Conservation (phyloP, 2,329 filamentous ascomycete species). For the Conoideocrella luteorostrata region DNA sequence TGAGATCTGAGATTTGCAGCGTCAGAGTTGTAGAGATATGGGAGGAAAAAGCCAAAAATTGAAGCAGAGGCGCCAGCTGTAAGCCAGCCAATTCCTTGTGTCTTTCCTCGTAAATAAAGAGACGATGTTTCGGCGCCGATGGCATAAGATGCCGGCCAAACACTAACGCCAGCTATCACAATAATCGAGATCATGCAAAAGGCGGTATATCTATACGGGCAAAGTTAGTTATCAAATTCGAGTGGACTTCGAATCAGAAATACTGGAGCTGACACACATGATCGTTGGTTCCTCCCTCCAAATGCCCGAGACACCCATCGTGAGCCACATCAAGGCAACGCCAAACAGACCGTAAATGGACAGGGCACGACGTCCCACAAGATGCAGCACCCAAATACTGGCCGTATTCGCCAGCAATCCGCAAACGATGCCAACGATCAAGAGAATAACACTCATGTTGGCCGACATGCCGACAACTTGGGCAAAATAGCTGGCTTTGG, state of each 20-base stretch:
- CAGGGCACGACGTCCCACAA: slow-evolving; percentile 32
- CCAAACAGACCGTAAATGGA: slow-evolving; percentile 27
- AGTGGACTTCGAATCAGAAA: slow-evolving; percentile 12
- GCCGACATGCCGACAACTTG: too few relatives aligned
- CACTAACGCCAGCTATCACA: slow-evolving; percentile 32
- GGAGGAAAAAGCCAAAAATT: slow-evolving; percentile 38
- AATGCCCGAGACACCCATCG: slow-evolving; percentile 41
- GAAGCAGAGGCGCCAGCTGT: slow-evolving; percentile 32
- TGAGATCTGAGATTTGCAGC: slow-evolving; percentile 32
- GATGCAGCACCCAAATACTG: too few relatives aligned
- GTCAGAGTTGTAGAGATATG: slow-evolving; percentile 34
- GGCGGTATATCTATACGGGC: slow-evolving; percentile 15
- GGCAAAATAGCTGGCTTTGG: too few relatives aligned
- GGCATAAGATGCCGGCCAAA: slow-evolving; percentile 36
- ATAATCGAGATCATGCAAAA: slow-evolving; percentile 38
- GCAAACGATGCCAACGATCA: too few relatives aligned
- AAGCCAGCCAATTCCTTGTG: slow-evolving; percentile 37
- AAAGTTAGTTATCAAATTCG: slow-evolving; percentile 1
- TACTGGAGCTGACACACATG: too few relatives aligned
- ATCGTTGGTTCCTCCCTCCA: slow-evolving; percentile 26
- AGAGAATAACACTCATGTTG: too few relatives aligned
- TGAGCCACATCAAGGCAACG: slow-evolving; percentile 32
- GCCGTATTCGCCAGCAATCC: too few relatives aligned
- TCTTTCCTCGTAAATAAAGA: slow-evolving; percentile 35
- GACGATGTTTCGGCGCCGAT: slow-evolving; percentile 36